A percentile compares a stretch with the other conserved stretches of the same genome.
These are phyloP conservation scores for Pseudogymnoascus sp. DNA, from an alignment of 2,329 filamentous ascomycete species.

Conservation along the genomic window DNA sequence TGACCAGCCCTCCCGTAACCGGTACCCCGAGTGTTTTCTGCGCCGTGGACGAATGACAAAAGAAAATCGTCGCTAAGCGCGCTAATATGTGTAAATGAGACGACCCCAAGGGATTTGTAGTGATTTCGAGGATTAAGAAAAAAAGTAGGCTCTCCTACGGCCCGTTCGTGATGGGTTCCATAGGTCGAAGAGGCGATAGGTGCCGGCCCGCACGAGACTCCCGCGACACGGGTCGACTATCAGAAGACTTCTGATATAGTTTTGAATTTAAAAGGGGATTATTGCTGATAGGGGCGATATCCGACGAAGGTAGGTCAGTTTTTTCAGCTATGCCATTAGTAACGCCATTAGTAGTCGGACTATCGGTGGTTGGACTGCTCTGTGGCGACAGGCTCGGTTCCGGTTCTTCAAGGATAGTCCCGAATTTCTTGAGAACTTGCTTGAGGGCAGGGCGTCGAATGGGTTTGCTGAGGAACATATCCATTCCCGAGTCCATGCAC, in stretches of 20 bases:
- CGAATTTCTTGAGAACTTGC: conserved; percentile 76
- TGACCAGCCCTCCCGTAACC: background rate
- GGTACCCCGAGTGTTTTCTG: conserved; percentile 2
- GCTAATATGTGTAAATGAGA: conserved; percentile 5
- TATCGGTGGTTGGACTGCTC: background rate
- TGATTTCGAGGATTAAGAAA: background rate
- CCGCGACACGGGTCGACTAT: background rate
- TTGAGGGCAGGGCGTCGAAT: conserved; percentile 81
- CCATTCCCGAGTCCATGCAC: conserved; percentile 84
- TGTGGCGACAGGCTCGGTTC: conserved; percentile 18
- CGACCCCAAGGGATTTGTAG: background rate
- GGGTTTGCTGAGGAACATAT: conserved; percentile 73
- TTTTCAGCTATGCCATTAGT: background rate
- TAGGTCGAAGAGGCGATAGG: background rate
- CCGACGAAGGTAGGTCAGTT: background rate
- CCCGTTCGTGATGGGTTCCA: background rate
- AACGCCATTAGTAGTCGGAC: background rate
- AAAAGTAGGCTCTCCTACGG: background rate
- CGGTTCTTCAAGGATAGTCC: conserved; percentile 68
- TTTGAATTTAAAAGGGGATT: background rate
- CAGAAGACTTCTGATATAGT: background rate
- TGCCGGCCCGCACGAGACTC: background rate
- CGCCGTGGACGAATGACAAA: conserved; percentile 6
- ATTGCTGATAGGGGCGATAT: background rate
- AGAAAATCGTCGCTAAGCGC: background rate